Base-by-base conservation (phyloP, 352 stramenopile species). In the Phytopythium sindhum region DNA sequence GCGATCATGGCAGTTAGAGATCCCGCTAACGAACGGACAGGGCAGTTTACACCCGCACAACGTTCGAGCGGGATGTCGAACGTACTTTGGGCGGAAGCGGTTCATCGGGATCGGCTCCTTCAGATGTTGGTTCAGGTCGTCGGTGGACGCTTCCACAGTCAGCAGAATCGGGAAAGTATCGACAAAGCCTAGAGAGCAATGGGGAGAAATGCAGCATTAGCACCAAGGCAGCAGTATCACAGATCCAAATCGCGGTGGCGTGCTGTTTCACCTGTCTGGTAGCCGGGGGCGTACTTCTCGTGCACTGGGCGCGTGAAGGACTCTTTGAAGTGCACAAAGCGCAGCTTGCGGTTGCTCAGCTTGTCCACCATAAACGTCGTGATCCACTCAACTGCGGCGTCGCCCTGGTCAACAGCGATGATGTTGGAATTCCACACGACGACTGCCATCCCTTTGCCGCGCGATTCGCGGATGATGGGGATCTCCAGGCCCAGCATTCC, bases 81-180 rank as follows among this genome's bases (percentile, higher is more conserved):
- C 60, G 28, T 65, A 89, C 85, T 96, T 96, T 28, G 88, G 78
- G 9, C 88, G 86, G 63, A 96, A 96, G 9, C 85, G 84, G 31
- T 89, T 85, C 70, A 95, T 95, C 11, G 73, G 68, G n/a, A 93
- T 69, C 1, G 75, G 65, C 1, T 81, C 76, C 21, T 85, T 44
- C 10, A 93, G 67, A 11, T 63, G 65, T 26, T 71, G 67, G 60
- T 92, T 92, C 39, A 95, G 64, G 1, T 84, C 68, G 8, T 82
- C 65, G 21, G 95, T 53, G 24, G 84, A 93, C 29, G 77, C 69
- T 15, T 89, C 67, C 14, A 81, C 56, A 2, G 80, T 66, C 26
- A 96, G 44, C 41, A 96, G 67, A 61, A 92, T 90, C 4, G 88
- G 86, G 57, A 88, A 96, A 0, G 69, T 82, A 51, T 96, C 88